Percentiles rank a stretch among this genome's conserved stretches.
Conservation (phyloP, 1,284 basidiomycete species). For the Cutaneotrichosporon mucoides region DNA sequence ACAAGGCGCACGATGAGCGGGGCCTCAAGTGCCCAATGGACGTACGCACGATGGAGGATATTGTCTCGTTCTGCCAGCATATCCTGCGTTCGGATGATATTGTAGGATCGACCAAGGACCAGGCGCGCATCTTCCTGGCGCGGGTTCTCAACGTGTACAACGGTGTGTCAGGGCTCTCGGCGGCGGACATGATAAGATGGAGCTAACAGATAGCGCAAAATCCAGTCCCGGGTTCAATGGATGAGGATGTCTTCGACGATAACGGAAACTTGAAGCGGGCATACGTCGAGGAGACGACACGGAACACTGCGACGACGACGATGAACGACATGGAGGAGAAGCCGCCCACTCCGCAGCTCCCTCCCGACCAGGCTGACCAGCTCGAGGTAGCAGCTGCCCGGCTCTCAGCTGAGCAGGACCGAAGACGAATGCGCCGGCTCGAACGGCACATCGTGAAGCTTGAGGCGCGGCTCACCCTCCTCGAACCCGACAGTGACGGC, state of each 20-base stretch:
- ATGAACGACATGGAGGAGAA: background rate
- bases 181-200: too few relatives aligned
- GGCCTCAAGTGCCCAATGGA: conserved; percentile 4
- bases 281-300: background rate
- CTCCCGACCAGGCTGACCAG: background rate
- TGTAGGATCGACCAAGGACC: background rate
- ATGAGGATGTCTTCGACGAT: conserved; percentile 1
- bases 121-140: background rate
- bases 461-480: background rate
- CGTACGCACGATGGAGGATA: background rate
- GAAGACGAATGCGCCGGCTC: background rate
- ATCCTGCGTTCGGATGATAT: conserved; percentile 1
- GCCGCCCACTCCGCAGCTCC: background rate
- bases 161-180: background rate
- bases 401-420: background rate
- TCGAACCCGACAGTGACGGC: background rate
- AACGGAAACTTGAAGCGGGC: background rate
- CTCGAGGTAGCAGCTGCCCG: background rate
- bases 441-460: conserved; percentile 1
- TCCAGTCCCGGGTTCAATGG: conserved; percentile 1
- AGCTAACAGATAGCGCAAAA: background rate
- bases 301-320: background rate
- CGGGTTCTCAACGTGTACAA: conserved; percentile 3
- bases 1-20: conserved; percentile 1
- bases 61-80: conserved; percentile 3